Conservation (phyloP, 2,329 filamentous ascomycete genomes). For the Plenodomus tracheiphilus region DNA sequence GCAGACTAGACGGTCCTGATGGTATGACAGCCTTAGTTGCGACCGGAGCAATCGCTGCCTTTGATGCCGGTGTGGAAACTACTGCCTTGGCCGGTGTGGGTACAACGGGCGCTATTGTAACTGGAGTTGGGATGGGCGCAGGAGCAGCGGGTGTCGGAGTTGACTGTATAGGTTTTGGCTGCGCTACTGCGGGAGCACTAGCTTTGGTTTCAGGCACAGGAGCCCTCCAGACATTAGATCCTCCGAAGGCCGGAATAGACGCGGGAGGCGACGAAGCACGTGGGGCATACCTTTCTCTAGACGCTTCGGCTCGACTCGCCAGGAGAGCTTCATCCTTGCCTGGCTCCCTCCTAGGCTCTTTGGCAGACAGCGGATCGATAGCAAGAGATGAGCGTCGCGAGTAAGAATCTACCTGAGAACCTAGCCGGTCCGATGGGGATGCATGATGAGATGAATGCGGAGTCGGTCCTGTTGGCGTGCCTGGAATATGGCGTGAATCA, state of each 20-base stretch:
- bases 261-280: conserved; percentile 57
- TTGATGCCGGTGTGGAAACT: conserved; percentile 42
- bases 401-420: conserved; percentile 36
- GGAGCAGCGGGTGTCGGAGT: conserved; percentile 26
- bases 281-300: conserved; percentile 51
- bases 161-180: conserved; percentile 31
- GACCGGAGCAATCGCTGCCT: conserved; percentile 38
- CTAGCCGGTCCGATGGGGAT: conserved; percentile 37
- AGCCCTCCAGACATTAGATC: conserved; percentile 50
- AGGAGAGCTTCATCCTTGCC: conserved; percentile 51
- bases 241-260: conserved; percentile 61
- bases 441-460: conserved; percentile 39
- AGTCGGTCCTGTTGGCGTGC: conserved; percentile 39
- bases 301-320: conserved; percentile 51
- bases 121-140: conserved; percentile 13
- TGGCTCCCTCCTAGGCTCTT: conserved; percentile 44
- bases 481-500: conserved; percentile 38
- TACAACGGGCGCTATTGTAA: conserved; percentile 5
- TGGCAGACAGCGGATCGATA: conserved; percentile 35
- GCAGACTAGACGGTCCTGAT: conserved; percentile 37
- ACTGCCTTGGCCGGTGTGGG: conserved; percentile 37
- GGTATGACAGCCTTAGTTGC: conserved; percentile 48
- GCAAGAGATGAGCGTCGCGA: conserved; percentile 43
- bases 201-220: conserved; percentile 42
- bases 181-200: conserved; percentile 21